Evolutionary conservation across 2,329 filamentous ascomycete species (phyloP).

Genomic region (Corynespora cassiicola): DNA sequence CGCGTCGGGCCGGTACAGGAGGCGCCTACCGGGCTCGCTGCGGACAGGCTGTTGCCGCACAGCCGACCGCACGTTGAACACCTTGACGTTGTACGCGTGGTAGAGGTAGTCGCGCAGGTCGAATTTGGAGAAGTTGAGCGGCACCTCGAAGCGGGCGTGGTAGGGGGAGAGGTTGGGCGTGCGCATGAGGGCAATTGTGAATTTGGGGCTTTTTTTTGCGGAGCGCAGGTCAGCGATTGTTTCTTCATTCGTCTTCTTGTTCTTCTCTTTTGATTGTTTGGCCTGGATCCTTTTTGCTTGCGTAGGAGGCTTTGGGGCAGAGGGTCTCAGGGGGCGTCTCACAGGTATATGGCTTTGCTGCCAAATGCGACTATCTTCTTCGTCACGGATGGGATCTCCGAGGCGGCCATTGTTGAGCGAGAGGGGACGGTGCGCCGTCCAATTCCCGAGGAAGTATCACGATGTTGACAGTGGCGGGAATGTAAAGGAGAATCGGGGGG

Average conservation of each 20-base stretch:
- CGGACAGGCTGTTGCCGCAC: constrained; percentile 73
- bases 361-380: constrained; percentile 45
- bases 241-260: too few species aligned
- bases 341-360: constrained; percentile 57
- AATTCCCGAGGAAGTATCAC: too few species aligned
- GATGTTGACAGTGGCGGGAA: too few species aligned
- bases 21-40: constrained; percentile 59
- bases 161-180: constrained; percentile 75
- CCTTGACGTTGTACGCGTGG: constrained; percentile 79
- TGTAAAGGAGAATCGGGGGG: too few species aligned
- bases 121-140: constrained; percentile 92
- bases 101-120: constrained; percentile 95
- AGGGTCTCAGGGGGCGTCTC: constrained; percentile 18
- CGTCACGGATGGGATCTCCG: constrained; percentile 35
- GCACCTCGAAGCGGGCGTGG: constrained; percentile 89
- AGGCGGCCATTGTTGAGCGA: constrained; percentile 33
- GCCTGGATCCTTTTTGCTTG: background rate
- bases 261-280: too few species aligned
- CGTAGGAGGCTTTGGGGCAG: background rate
- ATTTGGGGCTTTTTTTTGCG: constrained; percentile 79
- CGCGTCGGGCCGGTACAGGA: constrained; percentile 72
- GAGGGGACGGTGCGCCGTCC: too few species aligned
- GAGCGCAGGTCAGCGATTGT: constrained; percentile 11
- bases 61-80: constrained; percentile 74
- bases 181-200: constrained; percentile 79